Evolutionary conservation across 768 basidiomycete species (phyloP).

Genomic region (Pleurotus salmoneostramineus): DNA sequence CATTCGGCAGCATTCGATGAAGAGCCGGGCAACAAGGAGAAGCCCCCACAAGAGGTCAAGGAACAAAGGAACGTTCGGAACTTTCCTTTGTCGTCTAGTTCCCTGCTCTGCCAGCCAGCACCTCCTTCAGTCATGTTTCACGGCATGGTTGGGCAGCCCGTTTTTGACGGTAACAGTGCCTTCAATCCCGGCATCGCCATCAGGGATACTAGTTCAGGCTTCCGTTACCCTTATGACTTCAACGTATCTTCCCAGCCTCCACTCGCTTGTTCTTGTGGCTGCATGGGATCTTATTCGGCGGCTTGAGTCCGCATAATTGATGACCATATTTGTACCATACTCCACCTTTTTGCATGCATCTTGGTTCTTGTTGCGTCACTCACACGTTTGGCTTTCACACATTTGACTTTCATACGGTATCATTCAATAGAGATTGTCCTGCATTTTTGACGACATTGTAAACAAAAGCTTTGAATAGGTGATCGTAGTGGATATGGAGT

Average conservation of each 20-base stretch:
- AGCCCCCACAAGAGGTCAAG: background rate
- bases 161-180: background rate
- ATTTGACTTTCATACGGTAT: no score
- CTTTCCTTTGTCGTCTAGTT: background rate
- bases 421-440: no score
- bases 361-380: background rate
- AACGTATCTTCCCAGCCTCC: slow-evolving; percentile 6
- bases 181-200: background rate
- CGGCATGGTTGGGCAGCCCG: background rate
- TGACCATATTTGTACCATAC: background rate
- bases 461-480: background rate
- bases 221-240: slow-evolving; percentile 6
- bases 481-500: background rate
- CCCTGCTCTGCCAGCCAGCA: slow-evolving; percentile 5
- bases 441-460: no score
- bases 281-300: slow-evolving; percentile 28
- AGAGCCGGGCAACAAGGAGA: slow-evolving; percentile 9
- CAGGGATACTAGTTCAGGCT: background rate
- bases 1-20: slow-evolving; percentile 37
- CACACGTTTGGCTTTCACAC: no score
- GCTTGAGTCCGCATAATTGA: slow-evolving; percentile 6
- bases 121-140: slow-evolving; percentile 6
- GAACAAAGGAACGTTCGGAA: background rate
- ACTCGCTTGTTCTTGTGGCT: slow-evolving; percentile 29
- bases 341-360: background rate